Evolutionary conservation across 106 monocot genomes (phyloP), one percentile per base, ranked within the genome.

Genomic region (Dendrobium catenatum): DNA sequence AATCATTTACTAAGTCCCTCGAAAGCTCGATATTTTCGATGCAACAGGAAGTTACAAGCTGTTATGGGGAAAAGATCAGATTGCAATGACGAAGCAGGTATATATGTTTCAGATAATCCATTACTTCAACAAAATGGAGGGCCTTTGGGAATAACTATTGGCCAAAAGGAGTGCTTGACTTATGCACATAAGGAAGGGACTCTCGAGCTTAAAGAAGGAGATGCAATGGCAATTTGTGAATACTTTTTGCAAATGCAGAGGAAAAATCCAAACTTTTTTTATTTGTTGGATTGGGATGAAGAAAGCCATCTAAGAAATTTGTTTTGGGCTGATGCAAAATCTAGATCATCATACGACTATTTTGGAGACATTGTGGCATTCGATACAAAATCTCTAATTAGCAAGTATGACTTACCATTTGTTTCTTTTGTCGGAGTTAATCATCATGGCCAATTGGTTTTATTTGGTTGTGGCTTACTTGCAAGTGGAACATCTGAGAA

Each of bases 221-320:
- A 76, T 11, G 42, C 44, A 19, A 47, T 44, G 7, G 19, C 5
- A 47, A 24, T 76, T 76, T 76, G 42, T 46, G 33, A 46, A 41
- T 76, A 44, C 16, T 46, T 76, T 11, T 44, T 26, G 6, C 22
- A 44, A 3, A 42, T 29, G 75, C 42, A 76, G 47, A 47, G 47
- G 42, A 76, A 76, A 20, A n/a, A 47, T n/a, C 22, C 88, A n/a
- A 78, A 82, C 61, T 88, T 85, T 47, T 85, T 85, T 48, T 85
- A 73, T 73, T 73, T 73, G 55, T 41, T 88, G 22, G 85, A 85
- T 85, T 80, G 85, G 76, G 80, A 88, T 73, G 85, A 85, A 26
- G 85, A 85, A 19, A 82, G 85, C n/a, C 67, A 59, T 22, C 43
- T 82, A 27, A 84, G 82, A 44, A 88, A 85, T 59, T 78, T 80